Evolutionary conservation across 305 asterid species (phyloP).

Genomic region (Stenogyne calaminthoides): DNA sequence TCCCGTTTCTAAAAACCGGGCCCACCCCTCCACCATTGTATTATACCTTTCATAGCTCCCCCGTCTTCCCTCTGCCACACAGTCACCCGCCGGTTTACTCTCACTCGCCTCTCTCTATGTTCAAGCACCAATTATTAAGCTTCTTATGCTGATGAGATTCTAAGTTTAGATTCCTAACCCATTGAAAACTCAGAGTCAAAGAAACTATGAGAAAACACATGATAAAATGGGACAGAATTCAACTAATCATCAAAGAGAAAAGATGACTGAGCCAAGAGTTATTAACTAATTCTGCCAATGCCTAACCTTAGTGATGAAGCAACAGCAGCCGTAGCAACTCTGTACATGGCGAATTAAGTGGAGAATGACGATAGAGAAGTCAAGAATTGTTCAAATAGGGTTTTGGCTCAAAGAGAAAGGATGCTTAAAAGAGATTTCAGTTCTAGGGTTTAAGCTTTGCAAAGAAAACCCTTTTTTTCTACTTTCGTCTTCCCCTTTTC

Average conservation of each 20-base stretch:
- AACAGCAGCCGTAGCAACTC: slow-evolving; percentile 56
- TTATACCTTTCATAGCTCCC: slow-evolving; percentile 96
- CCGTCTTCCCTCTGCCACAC: slow-evolving; percentile 89
- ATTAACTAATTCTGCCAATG: too few relatives aligned
- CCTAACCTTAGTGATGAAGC: too few relatives aligned
- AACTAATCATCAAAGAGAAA: too few relatives aligned
- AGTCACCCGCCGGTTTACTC: slow-evolving; percentile 71
- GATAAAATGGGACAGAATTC: too few relatives aligned
- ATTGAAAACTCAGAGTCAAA: not conserved
- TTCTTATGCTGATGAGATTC: not conserved
- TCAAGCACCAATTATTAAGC: slow-evolving; percentile 27
- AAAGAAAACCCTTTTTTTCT: slow-evolving; percentile 28
- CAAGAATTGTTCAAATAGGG: not conserved
- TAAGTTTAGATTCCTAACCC: not conserved
- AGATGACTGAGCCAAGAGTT: too few relatives aligned
- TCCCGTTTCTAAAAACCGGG: slow-evolving; percentile 51
- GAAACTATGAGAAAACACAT: too few relatives aligned
- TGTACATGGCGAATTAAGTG: slow-evolving; percentile 46
- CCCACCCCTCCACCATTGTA: slow-evolving; percentile 51
- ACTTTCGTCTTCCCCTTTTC: too few relatives aligned
- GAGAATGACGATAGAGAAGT: not conserved
- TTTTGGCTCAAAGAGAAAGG: slow-evolving; percentile 2
- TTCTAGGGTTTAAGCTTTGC: slow-evolving; percentile 51
- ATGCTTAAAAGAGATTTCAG: slow-evolving; percentile 5
- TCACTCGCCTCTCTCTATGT: slow-evolving; percentile 54